phyloP scores from a whole-genome alignment of 768 basidiomycete genomes.

The Lentinula raphanica region DNA sequence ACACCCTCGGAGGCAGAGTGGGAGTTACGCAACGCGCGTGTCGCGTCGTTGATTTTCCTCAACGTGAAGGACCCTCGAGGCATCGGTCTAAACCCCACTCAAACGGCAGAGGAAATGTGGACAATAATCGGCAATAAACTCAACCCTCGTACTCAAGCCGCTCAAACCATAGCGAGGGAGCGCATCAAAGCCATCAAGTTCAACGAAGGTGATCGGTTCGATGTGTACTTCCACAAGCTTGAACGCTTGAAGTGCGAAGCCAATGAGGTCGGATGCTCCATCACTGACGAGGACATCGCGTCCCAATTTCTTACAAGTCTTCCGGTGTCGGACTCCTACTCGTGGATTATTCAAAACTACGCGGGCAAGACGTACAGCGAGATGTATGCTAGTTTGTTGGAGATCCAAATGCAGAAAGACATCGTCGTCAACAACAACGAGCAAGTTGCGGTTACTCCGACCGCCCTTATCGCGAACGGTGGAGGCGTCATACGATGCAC shows the following conservation, averaged over 20 bases:
- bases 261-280: too few relatives aligned
- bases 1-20: background rate
- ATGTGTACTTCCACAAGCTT: background rate
- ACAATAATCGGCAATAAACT: background rate
- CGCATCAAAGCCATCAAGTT: background rate
- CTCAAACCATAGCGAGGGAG: background rate
- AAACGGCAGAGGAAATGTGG: background rate
- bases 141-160: background rate
- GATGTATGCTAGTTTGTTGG: background rate
- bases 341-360: background rate
- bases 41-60: background rate
- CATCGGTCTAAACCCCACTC: background rate
- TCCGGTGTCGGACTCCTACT: background rate
- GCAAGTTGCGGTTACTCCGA: too few relatives aligned
- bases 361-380: background rate
- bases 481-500: too few relatives aligned
- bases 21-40: background rate
- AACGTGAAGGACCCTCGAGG: background rate
- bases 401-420: background rate
- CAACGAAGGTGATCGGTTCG: background rate
- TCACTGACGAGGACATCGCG: background rate
- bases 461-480: too few relatives aligned
- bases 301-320: background rate
- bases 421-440: too few relatives aligned
- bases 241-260: background rate